Conservation (phyloP, 2,329 filamentous ascomycete species). For the Colletotrichum scovillei region DNA sequence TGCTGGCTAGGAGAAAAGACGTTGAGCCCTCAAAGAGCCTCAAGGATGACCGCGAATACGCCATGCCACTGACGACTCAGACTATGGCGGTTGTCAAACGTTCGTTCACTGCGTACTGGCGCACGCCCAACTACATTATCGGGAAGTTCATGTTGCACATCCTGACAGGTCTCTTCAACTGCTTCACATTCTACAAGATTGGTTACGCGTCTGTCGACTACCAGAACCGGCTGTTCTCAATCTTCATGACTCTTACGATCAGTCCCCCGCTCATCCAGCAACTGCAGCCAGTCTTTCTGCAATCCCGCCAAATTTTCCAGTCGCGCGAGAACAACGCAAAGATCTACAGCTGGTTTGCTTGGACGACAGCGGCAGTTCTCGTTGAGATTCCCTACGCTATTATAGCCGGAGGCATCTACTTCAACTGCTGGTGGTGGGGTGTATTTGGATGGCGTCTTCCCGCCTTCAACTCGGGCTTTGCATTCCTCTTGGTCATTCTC, state of each 20-base stretch:
- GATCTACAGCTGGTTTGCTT: constrained; percentile 82
- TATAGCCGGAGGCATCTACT: constrained; percentile 74
- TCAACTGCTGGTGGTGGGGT: constrained; percentile 68
- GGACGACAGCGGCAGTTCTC: constrained; percentile 72
- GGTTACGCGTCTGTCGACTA: constrained; percentile 69
- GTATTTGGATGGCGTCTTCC: constrained; percentile 59
- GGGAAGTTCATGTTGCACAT: constrained; percentile 73
- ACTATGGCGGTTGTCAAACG: constrained; percentile 65
- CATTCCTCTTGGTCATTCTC: constrained; percentile 72
- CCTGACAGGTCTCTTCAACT: constrained; percentile 74
- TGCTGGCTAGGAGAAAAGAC: constrained; percentile 58
- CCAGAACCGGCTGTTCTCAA: constrained; percentile 78
- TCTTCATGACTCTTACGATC: constrained; percentile 83
- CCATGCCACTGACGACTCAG: constrained; percentile 68
- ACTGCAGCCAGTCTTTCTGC: constrained; percentile 78
- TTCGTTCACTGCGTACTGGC: constrained; percentile 73
- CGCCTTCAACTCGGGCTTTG: constrained; percentile 69
- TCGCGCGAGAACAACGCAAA: constrained; percentile 80
- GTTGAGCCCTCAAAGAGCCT: constrained; percentile 50
- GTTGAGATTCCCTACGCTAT: constrained; percentile 79
- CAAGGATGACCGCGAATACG: constrained; percentile 69
- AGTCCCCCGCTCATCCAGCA: constrained; percentile 81
- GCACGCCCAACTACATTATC: constrained; percentile 71
- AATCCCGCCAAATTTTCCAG: constrained; percentile 74
- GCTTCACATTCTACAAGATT: constrained; percentile 76